Evolutionary conservation across 2,329 filamentous ascomycete species (phyloP).

Genomic region (Hypoxylon sp.): DNA sequence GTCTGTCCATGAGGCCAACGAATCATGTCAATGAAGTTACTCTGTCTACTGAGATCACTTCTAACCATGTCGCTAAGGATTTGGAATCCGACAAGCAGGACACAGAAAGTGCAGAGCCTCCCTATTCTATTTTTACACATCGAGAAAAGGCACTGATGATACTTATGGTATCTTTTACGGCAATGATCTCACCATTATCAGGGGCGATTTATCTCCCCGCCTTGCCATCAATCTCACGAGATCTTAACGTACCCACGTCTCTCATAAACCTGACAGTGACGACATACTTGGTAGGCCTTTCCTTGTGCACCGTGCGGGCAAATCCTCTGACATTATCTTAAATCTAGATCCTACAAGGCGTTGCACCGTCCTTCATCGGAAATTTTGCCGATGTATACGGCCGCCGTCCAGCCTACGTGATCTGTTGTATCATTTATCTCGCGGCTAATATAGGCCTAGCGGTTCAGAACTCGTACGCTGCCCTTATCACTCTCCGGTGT

Average conservation of each 20-base stretch:
- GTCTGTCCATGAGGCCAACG: background rate
- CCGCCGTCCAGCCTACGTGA: slow-evolving; percentile 58
- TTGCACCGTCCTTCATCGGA: slow-evolving; percentile 60
- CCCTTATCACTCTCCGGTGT: slow-evolving; percentile 33
- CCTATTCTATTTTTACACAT: slow-evolving; percentile 38
- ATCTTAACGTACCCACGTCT: slow-evolving; percentile 38
- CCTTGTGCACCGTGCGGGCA: too few relatives aligned
- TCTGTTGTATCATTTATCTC: slow-evolving; percentile 57
- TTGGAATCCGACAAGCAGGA: background rate
- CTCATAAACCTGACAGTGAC: slow-evolving; percentile 48
- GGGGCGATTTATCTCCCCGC: slow-evolving; percentile 46
- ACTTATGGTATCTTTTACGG: slow-evolving; percentile 34
- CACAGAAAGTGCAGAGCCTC: slow-evolving; percentile 5
- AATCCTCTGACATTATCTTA: background rate
- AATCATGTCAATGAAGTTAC: background rate
- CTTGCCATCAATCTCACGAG: slow-evolving; percentile 29
- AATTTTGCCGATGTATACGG: slow-evolving; percentile 59
- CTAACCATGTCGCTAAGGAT: background rate
- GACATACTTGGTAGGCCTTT: slow-evolving; percentile 43
- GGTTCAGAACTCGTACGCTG: slow-evolving; percentile 29
- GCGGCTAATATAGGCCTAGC: slow-evolving; percentile 52
- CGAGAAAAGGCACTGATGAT: slow-evolving; percentile 39
- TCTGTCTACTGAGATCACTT: background rate
- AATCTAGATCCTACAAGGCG: slow-evolving; percentile 57
- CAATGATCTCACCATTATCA: slow-evolving; percentile 40